Evolutionary conservation across 805 yeast species (phyloP).

Genomic region (Hyphopichia homilentoma): DNA sequence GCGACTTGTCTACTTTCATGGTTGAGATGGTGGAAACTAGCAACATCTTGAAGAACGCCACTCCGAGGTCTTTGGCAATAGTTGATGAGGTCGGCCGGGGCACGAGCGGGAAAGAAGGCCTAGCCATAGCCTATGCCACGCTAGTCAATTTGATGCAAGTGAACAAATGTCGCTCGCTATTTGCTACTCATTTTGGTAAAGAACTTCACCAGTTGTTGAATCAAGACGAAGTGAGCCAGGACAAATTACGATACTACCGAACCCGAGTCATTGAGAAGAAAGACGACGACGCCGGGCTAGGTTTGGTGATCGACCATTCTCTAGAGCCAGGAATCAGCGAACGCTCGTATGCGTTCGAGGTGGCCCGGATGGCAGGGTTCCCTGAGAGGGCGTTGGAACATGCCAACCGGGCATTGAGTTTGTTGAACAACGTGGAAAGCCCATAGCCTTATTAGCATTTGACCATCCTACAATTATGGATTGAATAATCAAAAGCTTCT

Average conservation of each 20-base stretch:
- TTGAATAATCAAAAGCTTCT: no score
- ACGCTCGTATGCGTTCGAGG: constrained; percentile 71
- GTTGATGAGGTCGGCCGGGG: constrained; percentile 85
- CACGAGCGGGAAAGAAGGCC: constrained; percentile 79
- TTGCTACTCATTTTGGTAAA: constrained; percentile 78
- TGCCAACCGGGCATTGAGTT: constrained; percentile 37
- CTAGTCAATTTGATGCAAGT: constrained; percentile 49
- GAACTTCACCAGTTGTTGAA: constrained; percentile 36
- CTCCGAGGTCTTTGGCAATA: constrained; percentile 57
- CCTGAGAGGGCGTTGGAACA: constrained; percentile 54
- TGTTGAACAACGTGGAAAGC: constrained; percentile 1
- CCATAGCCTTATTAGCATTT: neutral
- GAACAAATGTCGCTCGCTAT: constrained; percentile 69
- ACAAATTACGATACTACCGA: constrained; percentile 23
- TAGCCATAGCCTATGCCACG: constrained; percentile 80
- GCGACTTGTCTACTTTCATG: constrained; percentile 82
- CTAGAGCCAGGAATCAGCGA: constrained; percentile 65
- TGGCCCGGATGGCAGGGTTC: constrained; percentile 77
- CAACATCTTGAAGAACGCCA: constrained; percentile 51
- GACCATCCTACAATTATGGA: neutral
- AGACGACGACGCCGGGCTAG: constrained; percentile 10
- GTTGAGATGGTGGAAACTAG: constrained; percentile 74
- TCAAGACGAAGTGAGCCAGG: constrained; percentile 23
- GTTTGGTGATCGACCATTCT: constrained; percentile 49
- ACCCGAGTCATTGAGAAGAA: constrained; percentile 24